A percentile compares a stretch with the other conserved stretches of the same genome.
Evolutionary conservation across 1,284 basidiomycete species (phyloP).

Genomic region (Puccinia triticina): DNA sequence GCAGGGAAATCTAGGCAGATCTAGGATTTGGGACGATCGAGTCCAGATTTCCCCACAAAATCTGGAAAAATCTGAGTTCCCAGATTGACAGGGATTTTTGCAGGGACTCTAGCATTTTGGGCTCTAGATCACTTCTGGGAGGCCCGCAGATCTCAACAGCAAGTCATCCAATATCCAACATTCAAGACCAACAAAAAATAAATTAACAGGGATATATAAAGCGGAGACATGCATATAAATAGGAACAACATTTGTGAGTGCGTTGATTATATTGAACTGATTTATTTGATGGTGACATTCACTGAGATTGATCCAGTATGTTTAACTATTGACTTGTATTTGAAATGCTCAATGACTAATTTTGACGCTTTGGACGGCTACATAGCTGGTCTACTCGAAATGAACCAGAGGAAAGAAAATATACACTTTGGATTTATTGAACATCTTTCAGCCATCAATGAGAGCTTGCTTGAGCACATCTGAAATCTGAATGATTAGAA

Average conservation of each 20-base stretch:
- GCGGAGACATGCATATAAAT: neutral
- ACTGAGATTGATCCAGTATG: neutral
- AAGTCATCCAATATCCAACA: neutral
- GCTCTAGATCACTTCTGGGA: no score
- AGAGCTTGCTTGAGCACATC: neutral
- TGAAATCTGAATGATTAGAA: neutral
- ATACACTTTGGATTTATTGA: neutral
- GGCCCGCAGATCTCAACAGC: no score
- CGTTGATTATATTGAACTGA: neutral
- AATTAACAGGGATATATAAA: conserved; percentile 1
- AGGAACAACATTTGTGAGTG: neutral
- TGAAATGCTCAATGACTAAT: neutral
- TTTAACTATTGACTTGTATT: neutral
- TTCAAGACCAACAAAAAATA: neutral
- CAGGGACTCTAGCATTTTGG: no score
- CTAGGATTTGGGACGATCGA: no score
- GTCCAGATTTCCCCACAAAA: no score
- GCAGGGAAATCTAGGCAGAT: no score
- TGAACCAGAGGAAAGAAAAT: neutral
- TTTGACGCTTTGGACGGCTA: no score
- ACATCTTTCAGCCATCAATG: no score
- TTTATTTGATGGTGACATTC: neutral
- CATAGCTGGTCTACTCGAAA: no score
- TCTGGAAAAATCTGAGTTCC: no score
- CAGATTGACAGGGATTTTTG: no score